Base-by-base conservation (phyloP, 352 stramenopile species). In the Phytophthora brassicae region DNA sequence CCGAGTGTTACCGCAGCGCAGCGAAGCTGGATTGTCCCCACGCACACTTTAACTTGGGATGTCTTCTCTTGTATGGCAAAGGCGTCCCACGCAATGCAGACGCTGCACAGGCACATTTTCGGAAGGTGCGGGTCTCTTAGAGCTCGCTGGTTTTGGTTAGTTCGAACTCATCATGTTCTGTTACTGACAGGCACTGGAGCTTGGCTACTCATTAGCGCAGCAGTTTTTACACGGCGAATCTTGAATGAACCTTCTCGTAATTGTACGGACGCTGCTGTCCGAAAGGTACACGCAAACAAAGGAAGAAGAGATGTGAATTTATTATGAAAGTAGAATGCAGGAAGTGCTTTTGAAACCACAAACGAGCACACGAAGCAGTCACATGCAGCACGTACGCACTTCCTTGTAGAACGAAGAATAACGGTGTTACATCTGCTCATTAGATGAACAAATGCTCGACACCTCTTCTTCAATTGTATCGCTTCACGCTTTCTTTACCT, bases 41-140 rank as follows among this genome's bases (percentile, higher is more conserved):
- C 53, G 81, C 79, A 4, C 81, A 94, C 57, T 92, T 94, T 56
- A 94, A 94, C 49, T 72, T 91, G 17, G 85, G 79, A 6, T 90
- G 80, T 35, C 63, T 94, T 19, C 63, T 92, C 1, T 72, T 70
- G 0, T 44, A 80, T 20, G 81, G 85, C 45, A 90, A 89, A 62
- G 83, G 81, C 43, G 80, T 92, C 6, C 22, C 63, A 24, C 79
- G 79, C 26, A 85, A 90, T 54, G 24, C 63, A 0, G 73, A 84
- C 14, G 71, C 80, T 19, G 86, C 83, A 3, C 73, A 87, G n/a
- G 66, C 60, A 1, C 79, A 92, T 60, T 91, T 90, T 46, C 69
- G 70, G 13, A 71, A 82, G 69, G 75, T 76, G 24, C 31, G 53
- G n/a, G 12, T 8, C 1, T 9, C 4, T 24, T 24, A 44, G 16